Conservation (phyloP, 108 stramenopile genomes). For the Cyclotella sp. region DNA sequence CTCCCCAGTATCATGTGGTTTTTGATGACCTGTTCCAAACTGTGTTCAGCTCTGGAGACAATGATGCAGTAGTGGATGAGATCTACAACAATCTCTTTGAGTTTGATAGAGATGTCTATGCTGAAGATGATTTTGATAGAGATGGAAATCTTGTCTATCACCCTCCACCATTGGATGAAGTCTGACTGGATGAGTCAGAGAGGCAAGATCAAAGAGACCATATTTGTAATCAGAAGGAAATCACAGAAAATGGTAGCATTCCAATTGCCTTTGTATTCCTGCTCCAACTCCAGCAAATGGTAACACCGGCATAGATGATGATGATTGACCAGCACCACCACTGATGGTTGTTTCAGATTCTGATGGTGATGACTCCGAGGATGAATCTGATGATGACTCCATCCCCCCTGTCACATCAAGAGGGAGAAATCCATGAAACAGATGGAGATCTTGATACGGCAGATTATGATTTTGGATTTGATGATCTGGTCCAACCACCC, state of each 20-base stretch:
- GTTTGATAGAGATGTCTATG: not conserved
- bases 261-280: too few species aligned
- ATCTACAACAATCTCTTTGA: not conserved
- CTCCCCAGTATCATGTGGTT: constrained; percentile 61
- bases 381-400: constrained; percentile 25
- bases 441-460: too few species aligned
- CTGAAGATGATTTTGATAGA: not conserved
- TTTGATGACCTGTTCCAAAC: constrained; percentile 58
- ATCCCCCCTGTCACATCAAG: too few species aligned
- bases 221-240: not conserved
- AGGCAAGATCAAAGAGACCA: not conserved
- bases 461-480: too few species aligned
- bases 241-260: not conserved
- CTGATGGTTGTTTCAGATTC: constrained; percentile 10
- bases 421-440: too few species aligned
- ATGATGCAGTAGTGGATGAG: not conserved
- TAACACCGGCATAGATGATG: too few species aligned
- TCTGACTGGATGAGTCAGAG: not conserved
- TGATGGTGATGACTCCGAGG: not conserved
- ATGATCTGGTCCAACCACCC: too few species aligned
- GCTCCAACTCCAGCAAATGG: too few species aligned
- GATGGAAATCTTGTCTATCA: not conserved
- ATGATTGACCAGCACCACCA: constrained; percentile 21
- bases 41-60: constrained; percentile 1
- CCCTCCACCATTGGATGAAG: not conserved